Percentiles rank a stretch among this genome's conserved stretches.
phyloP scores from a whole-genome alignment of 768 basidiomycete genomes.

The Rhodotorula sphaerocarpa region DNA sequence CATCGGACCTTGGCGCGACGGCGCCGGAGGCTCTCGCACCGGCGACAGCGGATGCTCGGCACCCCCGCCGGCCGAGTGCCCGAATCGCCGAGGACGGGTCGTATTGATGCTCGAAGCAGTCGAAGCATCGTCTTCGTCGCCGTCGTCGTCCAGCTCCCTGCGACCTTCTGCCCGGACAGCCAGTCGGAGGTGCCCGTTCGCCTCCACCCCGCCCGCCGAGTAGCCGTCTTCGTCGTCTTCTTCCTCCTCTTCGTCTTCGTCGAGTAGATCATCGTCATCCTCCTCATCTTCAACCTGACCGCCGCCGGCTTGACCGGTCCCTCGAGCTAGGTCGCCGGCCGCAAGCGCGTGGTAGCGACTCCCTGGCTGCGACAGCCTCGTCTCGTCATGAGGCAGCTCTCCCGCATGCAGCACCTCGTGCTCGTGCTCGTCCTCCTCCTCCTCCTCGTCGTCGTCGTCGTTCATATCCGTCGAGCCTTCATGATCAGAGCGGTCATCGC shows the following conservation, averaged over 20 bases:
- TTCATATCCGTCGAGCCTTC: not conserved
- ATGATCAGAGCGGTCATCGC: not conserved
- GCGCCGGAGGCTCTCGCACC: not conserved
- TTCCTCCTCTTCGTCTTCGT: not conserved
- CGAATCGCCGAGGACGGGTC: conserved; percentile 8
- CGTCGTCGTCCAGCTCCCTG: too few species aligned
- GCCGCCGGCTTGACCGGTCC: too few species aligned
- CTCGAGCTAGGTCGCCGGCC: too few species aligned
- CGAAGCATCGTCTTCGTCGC: not conserved
- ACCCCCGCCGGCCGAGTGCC: not conserved
- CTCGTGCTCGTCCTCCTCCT: not conserved
- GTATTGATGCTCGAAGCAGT: conserved; percentile 12
- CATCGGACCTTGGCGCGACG: too few species aligned
- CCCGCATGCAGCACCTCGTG: too few species aligned
- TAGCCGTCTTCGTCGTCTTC: not conserved
- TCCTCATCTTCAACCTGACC: not conserved
- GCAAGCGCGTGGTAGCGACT: too few species aligned
- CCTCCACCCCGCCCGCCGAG: too few species aligned
- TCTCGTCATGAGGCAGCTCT: too few species aligned
- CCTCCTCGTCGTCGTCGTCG: not conserved
- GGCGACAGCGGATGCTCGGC: not conserved
- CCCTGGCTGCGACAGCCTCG: too few species aligned
- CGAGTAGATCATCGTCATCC: not conserved
- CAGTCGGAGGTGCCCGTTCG: too few species aligned
- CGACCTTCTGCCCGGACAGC: too few species aligned